A percentile compares a stretch with the other conserved stretches of the same genome.
These are phyloP conservation scores for Zasmidium citrigriseum DNA, from an alignment of 2,329 filamentous ascomycete genomes.

Conservation along the genomic window DNA sequence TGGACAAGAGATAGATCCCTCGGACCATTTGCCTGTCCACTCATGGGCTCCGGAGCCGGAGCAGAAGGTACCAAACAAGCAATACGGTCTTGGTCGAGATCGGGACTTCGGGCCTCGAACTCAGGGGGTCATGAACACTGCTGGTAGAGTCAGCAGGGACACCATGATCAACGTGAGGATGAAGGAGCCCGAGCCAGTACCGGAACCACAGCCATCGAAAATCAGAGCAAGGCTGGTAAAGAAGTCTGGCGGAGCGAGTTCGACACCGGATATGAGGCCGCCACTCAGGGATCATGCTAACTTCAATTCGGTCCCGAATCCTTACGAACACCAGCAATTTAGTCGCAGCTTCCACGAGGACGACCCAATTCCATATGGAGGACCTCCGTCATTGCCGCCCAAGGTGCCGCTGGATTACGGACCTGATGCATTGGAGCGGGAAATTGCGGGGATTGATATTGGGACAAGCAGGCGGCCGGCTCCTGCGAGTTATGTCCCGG, in stretches of 20 bases:
- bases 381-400: constrained; percentile 19
- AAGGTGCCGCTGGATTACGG: constrained; percentile 31
- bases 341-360: constrained; percentile 34
- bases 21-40: constrained; percentile 75
- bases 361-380: constrained; percentile 24
- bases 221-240: constrained; percentile 64
- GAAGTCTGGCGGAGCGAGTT: constrained; percentile 41
- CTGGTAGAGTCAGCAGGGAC: constrained; percentile 30
- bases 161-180: constrained; percentile 37
- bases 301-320: constrained; percentile 48
- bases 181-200: constrained; percentile 38
- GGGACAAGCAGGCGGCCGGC: constrained; percentile 28
- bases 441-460: constrained; percentile 61
- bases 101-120: constrained; percentile 35
- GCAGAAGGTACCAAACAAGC: constrained; percentile 49
- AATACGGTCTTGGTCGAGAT: constrained; percentile 37
- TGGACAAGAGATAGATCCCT: constrained; percentile 76
- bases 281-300: constrained; percentile 42
- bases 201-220: constrained; percentile 30
- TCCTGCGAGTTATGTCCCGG: constrained; percentile 30
- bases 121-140: constrained; percentile 14
- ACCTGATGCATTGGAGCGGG: constrained; percentile 66
- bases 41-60: constrained; percentile 78
- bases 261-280: constrained; percentile 14
- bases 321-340: constrained; percentile 49